These are phyloP conservation scores for Sarocladiaceae sp. DNA, from an alignment of 2,329 filamentous ascomycete species.

Conservation along the genomic window DNA sequence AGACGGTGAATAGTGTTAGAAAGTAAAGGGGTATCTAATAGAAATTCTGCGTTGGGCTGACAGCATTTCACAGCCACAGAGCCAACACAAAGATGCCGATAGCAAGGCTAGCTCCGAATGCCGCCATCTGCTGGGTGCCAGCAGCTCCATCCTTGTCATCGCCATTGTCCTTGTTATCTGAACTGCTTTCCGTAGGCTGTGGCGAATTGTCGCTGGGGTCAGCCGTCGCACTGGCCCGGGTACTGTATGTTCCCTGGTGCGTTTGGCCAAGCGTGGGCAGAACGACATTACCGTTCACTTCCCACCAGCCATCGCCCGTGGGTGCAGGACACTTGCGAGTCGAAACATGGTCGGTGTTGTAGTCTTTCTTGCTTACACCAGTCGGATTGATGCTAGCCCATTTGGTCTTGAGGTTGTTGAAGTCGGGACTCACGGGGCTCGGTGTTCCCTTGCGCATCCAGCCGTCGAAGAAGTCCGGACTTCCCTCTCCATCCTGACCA, in stretches of 20 bases:
- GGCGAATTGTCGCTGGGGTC: slow-evolving; percentile 11
- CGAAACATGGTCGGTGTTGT: slow-evolving; percentile 56
- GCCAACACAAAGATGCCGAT: slow-evolving; percentile 1
- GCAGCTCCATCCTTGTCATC: slow-evolving; percentile 12
- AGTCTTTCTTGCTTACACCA: slow-evolving; percentile 62
- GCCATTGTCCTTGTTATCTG: slow-evolving; percentile 10
- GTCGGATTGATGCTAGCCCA: slow-evolving; percentile 71
- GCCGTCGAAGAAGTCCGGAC: slow-evolving; percentile 49
- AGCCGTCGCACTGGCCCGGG: slow-evolving; percentile 15
- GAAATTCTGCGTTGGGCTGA: background rate
- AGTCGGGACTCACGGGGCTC: slow-evolving; percentile 70
- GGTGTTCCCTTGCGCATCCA: slow-evolving; percentile 70
- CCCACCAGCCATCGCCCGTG: slow-evolving; percentile 74
- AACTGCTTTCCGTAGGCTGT: background rate
- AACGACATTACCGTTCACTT: slow-evolving; percentile 63
- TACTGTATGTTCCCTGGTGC: slow-evolving; percentile 23
- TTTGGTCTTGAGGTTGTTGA: slow-evolving; percentile 68
- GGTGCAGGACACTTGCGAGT: slow-evolving; percentile 67
- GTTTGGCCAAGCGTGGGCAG: slow-evolving; percentile 66
- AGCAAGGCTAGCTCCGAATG: slow-evolving; percentile 1
- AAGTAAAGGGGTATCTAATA: background rate
- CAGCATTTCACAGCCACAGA: background rate
- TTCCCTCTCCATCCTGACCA: slow-evolving; percentile 43
- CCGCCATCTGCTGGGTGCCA: slow-evolving; percentile 16
- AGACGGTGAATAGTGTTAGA: too few species aligned